Evolutionary conservation across 2,329 filamentous ascomycete genomes (phyloP).

Genomic region (Stagonosporopsis rhizophila): DNA sequence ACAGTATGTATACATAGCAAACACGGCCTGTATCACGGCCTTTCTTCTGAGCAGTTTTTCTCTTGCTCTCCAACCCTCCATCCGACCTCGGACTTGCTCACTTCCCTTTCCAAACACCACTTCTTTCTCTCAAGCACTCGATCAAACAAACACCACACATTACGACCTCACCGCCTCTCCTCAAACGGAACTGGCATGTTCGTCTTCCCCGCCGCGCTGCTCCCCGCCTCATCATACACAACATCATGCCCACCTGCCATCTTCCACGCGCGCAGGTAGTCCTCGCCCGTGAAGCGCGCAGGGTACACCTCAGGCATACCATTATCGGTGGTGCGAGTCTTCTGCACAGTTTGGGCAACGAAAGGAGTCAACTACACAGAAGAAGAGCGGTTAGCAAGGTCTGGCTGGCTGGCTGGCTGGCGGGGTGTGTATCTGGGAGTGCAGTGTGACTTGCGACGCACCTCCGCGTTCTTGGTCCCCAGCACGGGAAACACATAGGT

Average conservation of each 20-base stretch:
- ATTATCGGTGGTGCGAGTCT: slow-evolving; percentile 28
- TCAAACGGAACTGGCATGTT: slow-evolving; percentile 39
- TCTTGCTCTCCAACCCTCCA: not conserved
- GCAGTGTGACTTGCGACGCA: slow-evolving; percentile 16
- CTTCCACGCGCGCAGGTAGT: slow-evolving; percentile 47
- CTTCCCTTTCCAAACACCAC: not conserved
- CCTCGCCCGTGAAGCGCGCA: slow-evolving; percentile 40
- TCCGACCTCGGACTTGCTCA: not conserved
- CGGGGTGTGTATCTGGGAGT: not conserved
- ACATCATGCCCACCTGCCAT: slow-evolving; percentile 39
- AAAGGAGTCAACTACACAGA: slow-evolving; percentile 89
- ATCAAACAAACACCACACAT: not conserved
- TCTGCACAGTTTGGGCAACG: slow-evolving; percentile 67
- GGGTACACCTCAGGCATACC: slow-evolving; percentile 27
- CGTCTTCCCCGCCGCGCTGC: not conserved
- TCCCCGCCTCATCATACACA: slow-evolving; percentile 20
- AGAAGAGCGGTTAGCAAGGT: too few relatives aligned
- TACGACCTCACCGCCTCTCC: slow-evolving; percentile 20
- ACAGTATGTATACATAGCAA: slow-evolving; percentile 25
- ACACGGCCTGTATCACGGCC: not conserved
- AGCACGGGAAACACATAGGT: slow-evolving; percentile 83
- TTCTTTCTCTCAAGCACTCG: not conserved
- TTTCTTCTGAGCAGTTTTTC: not conserved
- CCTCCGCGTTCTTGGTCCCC: slow-evolving; percentile 60
- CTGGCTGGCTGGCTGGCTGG: too few relatives aligned